Base-by-base conservation (phyloP, 805 yeast species). In the Maudiozyma barnettii region DNA sequence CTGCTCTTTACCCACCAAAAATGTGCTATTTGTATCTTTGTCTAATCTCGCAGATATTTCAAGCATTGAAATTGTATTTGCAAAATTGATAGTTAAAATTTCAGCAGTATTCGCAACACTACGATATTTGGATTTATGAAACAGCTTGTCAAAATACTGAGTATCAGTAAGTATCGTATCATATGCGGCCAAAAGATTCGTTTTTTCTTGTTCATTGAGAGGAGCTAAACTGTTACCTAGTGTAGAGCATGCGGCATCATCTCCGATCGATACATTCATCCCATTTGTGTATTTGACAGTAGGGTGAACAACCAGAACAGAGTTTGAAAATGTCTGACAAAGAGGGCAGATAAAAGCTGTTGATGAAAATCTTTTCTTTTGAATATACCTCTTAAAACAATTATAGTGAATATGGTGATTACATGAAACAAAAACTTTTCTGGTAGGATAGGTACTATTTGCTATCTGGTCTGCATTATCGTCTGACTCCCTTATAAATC, bases 321-420 rank as follows among this genome's bases (percentile, higher is more conserved):
- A 53, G 29, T 65, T 63, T 4, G 67, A 66, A 47, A 82, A 74
- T 0, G 96, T 85, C 51, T 89, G 88, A 71, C 99, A 93, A 39
- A 93, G 72, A 0, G 99, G 98, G 62, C 99, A 93, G n/a, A 87
- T 67, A 56, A 88, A 87, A 52, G 85, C 89, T 19, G 77, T 74
- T 23, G 76, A 76, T 9, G 75, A 74, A 3, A 71, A 62, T 52
- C 71, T 50, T 78, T 84, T 63, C 84, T 72, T 37, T 83, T 80
- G 51, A 77, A 80, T 64, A 59, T 78, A 82, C 46, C 82, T 80
- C 48, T 74, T 63, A 61, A 83, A 86, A 64, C 99, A 93, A 18
- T 73, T 71, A 54, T 74, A 79, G 63, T 93, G 99, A 78, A 93
- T 82, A 8, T 91, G 87, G 65, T 93, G 99, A 16, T 96, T 95